Evolutionary conservation across 179 eudicot genomes (phyloP), one percentile per base, ranked within the genome.

Genomic region (Carnegiea gigantea): DNA sequence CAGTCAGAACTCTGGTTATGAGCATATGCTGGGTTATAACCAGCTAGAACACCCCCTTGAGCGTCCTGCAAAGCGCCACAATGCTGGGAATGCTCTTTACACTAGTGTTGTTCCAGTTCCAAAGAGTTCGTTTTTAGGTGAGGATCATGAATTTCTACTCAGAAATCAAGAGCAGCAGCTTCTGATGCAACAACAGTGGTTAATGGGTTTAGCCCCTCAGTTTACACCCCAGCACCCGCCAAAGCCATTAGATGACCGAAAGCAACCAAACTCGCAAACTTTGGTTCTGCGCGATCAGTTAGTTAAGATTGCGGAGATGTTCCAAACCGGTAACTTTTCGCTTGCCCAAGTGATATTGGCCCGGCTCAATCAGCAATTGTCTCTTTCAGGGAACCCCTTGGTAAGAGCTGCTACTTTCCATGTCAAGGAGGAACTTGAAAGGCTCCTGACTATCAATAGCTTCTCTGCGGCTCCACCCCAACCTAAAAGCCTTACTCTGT

Each of bases 271-370:
- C 79, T 76, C 76, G 1, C 76, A 68, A 81, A 38, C 81, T 48
- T 88, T 84, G 83, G 92, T 78, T 44, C 76, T 92, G 60, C 80
- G 86, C 26, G 91, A 92, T 87, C 92, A 84, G 85, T 86, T 92
- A 17, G 83, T 64, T 79, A 87, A 88, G 86, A 90, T 86, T 44
- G 88, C 88, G 9, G 94, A 91, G 81, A 85, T 89, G 82, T 78
- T 92, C 54, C 89, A 87, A 75, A 76, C 92, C 2, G 93, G 94
- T 49, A 90, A 90, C 77, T 77, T 82, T 57, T 82, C 87, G 1
- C 94, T 86, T 87, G 90, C 92, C 88, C 97, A 91, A 85, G 92
- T 77, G 97, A 92, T 92, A 92, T 92, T 92, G 97, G 97, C 97
- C 90, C 97, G 97, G 97, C 97, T 92, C 97, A 92, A 92, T 92